phyloP scores from a whole-genome alignment of 441 rosid genomes.

The Brassica hybrid region DNA sequence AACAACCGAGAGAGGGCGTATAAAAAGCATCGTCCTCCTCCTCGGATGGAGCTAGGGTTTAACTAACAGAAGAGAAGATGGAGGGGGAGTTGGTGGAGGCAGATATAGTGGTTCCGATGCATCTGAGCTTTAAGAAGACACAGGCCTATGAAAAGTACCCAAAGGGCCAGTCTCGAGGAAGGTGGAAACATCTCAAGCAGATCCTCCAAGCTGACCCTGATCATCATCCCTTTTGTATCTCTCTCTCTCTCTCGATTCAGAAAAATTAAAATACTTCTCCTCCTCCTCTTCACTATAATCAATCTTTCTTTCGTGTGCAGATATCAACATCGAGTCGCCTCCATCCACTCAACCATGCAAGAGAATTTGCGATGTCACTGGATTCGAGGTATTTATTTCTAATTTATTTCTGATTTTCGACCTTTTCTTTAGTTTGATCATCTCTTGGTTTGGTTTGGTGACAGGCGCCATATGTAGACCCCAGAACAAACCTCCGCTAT shows the following conservation, averaged over 20 bases:
- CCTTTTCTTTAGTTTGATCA: no score
- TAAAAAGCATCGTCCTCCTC: not conserved
- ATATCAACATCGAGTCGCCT: conserved; percentile 81
- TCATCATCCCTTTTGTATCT: conserved; percentile 57
- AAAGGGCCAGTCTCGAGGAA: conserved; percentile 80
- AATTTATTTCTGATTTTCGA: not conserved
- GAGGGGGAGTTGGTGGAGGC: conserved; percentile 70
- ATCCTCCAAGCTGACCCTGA: conserved; percentile 90
- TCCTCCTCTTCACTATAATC: no score
- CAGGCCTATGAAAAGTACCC: conserved; percentile 87
- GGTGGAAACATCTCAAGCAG: conserved; percentile 99
- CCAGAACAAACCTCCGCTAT: conserved; percentile 84
- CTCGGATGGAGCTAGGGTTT: no score
- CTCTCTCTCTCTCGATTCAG: not conserved
- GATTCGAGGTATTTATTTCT: conserved; percentile 72
- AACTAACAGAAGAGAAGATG: conserved; percentile 44
- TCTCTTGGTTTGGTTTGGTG: not conserved
- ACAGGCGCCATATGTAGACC: conserved; percentile 94
- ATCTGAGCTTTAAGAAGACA: conserved; percentile 74
- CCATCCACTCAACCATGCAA: conserved; percentile 81
- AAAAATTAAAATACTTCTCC: no score
- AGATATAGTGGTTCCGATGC: conserved; percentile 74
- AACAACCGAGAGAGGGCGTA: not conserved
- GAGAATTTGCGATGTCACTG: conserved; percentile 84
- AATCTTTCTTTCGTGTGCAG: conserved; percentile 44